Evolutionary conservation across 2,329 filamentous ascomycete species (phyloP).

Genomic region (Cordyceps javanica): DNA sequence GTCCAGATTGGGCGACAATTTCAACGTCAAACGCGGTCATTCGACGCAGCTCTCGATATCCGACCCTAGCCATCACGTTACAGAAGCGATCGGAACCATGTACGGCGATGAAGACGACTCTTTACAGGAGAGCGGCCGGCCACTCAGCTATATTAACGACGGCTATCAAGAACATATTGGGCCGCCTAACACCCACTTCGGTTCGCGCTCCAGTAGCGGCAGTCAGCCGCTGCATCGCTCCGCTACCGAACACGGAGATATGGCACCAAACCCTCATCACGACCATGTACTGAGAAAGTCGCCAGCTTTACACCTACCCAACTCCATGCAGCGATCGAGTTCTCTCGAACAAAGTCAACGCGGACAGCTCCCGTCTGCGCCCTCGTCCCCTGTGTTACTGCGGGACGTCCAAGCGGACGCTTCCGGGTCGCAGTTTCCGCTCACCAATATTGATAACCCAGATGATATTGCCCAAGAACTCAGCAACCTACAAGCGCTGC

Average conservation of each 20-base stretch:
- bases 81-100: slow-evolving; percentile 85
- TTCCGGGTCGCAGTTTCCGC: slow-evolving; percentile 61
- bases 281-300: slow-evolving; percentile 35
- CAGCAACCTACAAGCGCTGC: slow-evolving; percentile 83
- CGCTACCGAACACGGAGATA: slow-evolving; percentile 37
- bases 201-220: slow-evolving; percentile 31
- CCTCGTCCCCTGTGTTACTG: slow-evolving; percentile 31
- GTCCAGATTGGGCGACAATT: slow-evolving; percentile 49
- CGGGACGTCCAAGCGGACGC: slow-evolving; percentile 55
- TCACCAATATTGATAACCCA: slow-evolving; percentile 85
- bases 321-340: slow-evolving; percentile 34
- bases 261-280: slow-evolving; percentile 23
- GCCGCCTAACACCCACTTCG: slow-evolving; percentile 25
- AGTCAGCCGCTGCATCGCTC: slow-evolving; percentile 36
- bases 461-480: slow-evolving; percentile 87
- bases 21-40: slow-evolving; percentile 54
- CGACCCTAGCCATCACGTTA: slow-evolving; percentile 89
- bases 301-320: slow-evolving; percentile 35
- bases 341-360: slow-evolving; percentile 36
- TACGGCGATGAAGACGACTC: slow-evolving; percentile 72
- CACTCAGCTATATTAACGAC: slow-evolving; percentile 65
- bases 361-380: slow-evolving; percentile 45
- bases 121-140: slow-evolving; percentile 51
- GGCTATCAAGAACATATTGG: slow-evolving; percentile 46
- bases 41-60: slow-evolving; percentile 61